Conservation (phyloP, 2,329 filamentous ascomycete genomes). For the Chlorencoelia australis region DNA sequence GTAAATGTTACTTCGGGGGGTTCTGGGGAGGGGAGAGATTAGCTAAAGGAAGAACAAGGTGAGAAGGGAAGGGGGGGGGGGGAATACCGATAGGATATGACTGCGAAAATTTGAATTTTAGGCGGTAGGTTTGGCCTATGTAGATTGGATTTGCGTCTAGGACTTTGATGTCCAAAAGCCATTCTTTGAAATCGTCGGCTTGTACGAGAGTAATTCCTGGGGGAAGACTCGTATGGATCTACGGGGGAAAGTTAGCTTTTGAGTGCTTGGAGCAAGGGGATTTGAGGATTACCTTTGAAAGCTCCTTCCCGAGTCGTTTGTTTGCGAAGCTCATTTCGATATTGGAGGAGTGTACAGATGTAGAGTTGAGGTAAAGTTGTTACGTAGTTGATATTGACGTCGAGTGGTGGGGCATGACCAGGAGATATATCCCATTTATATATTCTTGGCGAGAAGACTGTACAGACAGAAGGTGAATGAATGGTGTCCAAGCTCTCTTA, state of each 20-base stretch:
- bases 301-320: constrained; percentile 50
- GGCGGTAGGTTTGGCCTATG: constrained; percentile 63
- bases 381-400: too few relatives aligned
- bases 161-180: constrained; percentile 86
- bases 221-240: constrained; percentile 32
- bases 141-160: constrained; percentile 89
- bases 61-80: neutral
- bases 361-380: too few relatives aligned
- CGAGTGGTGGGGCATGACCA: too few relatives aligned
- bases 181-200: constrained; percentile 76
- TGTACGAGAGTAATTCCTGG: constrained; percentile 70
- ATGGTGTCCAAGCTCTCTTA: too few relatives aligned
- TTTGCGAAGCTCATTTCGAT: constrained; percentile 31
- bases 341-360: too few relatives aligned
- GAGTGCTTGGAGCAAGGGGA: neutral
- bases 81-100: constrained; percentile 79
- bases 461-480: too few relatives aligned
- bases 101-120: constrained; percentile 77
- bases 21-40: constrained; percentile 41
- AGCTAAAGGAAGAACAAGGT: neutral
- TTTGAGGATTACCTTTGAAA: constrained; percentile 39
- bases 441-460: too few relatives aligned
- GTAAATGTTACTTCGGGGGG: constrained; percentile 91
- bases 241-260: neutral
- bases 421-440: too few relatives aligned